Evolutionary conservation across 495 filamentous ascomycete species (phyloP).

Genomic region (Podospora conica): DNA sequence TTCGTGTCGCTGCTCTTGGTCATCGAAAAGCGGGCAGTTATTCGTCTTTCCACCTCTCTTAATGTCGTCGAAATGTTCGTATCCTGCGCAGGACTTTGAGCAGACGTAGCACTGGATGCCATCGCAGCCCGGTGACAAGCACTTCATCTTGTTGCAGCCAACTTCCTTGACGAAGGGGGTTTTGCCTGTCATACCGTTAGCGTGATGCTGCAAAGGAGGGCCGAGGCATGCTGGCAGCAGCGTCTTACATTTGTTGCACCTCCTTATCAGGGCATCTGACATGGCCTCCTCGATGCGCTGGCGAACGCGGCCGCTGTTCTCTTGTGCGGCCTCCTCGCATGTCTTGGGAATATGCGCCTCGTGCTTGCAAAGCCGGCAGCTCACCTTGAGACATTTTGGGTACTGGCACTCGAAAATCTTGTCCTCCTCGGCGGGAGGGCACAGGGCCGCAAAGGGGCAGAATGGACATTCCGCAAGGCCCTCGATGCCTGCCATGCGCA

Average conservation of each 20-base stretch:
- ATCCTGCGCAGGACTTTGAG: constrained; percentile 46
- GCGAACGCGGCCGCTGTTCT: constrained; percentile 51
- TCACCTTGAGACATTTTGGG: constrained; percentile 56
- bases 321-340: constrained; percentile 62
- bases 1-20: constrained; percentile 53
- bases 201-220: background rate
- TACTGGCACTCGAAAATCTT: constrained; percentile 69
- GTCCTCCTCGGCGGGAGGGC: constrained; percentile 58
- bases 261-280: constrained; percentile 69
- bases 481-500: constrained; percentile 59
- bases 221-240: background rate
- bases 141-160: constrained; percentile 84
- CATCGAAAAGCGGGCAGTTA: constrained; percentile 64
- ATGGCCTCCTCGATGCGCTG: constrained; percentile 77
- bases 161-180: constrained; percentile 64
- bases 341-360: constrained; percentile 68
- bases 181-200: constrained; percentile 39
- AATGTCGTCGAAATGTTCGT: constrained; percentile 48
- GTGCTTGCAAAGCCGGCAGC: constrained; percentile 67
- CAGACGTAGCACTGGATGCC: constrained; percentile 71
- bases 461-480: constrained; percentile 70
- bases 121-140: constrained; percentile 46
- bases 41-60: constrained; percentile 38
- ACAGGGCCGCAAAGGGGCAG: constrained; percentile 73
- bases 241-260: constrained; percentile 58